Percentiles rank a stretch among this genome's conserved stretches.
phyloP scores from a whole-genome alignment of 2,329 filamentous ascomycete genomes.

The Trichophyton verrucosum region DNA sequence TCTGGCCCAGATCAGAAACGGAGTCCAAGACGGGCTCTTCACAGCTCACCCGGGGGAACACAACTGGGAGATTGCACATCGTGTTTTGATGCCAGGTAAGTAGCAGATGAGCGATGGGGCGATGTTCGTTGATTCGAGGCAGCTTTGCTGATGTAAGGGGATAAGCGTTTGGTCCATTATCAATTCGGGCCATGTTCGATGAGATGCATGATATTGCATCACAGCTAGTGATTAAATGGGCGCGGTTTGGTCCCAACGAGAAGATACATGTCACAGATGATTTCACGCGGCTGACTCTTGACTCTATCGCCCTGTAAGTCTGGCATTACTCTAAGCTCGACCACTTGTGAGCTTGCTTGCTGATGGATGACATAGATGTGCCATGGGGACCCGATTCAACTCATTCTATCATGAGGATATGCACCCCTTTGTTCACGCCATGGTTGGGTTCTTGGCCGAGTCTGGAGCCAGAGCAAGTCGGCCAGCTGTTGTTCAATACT shows the following conservation, averaged over 20 bases:
- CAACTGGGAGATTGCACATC: conserved; percentile 3
- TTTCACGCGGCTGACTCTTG: neutral
- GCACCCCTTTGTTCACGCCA: neutral
- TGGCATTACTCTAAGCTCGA: neutral
- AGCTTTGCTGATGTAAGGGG: neutral
- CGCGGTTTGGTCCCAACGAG: neutral
- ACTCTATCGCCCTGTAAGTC: neutral
- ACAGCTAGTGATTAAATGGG: conserved; percentile 1
- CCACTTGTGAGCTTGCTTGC: neutral
- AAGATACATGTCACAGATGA: conserved; percentile 1
- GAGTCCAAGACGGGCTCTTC: neutral
- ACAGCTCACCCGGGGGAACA: neutral
- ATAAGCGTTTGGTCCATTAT: neutral
- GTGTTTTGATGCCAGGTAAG: conserved; percentile 1
- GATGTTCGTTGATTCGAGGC: neutral
- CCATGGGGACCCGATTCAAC: neutral
- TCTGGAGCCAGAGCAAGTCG: neutral
- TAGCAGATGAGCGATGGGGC: neutral
- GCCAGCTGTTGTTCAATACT: neutral
- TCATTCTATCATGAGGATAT: conserved; percentile 2
- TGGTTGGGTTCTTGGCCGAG: neutral
- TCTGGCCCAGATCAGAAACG: neutral
- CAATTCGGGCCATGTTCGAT: conserved; percentile 1
- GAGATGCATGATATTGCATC: conserved; percentile 2
- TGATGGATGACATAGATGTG: neutral